phyloP scores from a whole-genome alignment of 2,329 filamentous ascomycete genomes.

The Setomelanomma holmii region DNA sequence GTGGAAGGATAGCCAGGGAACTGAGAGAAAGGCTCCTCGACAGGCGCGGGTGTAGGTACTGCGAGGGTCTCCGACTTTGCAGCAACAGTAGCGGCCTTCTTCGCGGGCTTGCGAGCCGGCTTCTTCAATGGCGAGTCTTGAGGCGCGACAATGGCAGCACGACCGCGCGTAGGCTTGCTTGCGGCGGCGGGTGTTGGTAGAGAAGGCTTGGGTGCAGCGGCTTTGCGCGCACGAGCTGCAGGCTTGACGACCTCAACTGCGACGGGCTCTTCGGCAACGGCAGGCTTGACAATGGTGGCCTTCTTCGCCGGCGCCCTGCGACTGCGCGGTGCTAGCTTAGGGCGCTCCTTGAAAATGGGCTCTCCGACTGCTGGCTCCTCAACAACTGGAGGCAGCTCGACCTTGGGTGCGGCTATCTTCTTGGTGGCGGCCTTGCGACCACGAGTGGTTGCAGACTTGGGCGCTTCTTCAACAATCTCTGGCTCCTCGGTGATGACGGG shows the following conservation, averaged over 20 bases:
- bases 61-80: slow-evolving; percentile 14
- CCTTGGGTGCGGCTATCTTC: slow-evolving; percentile 19
- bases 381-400: slow-evolving; percentile 10
- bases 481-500: slow-evolving; percentile 18
- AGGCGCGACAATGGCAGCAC: slow-evolving; percentile 20
- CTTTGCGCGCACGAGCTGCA: slow-evolving; percentile 28
- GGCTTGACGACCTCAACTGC: slow-evolving; percentile 23
- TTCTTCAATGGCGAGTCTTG: slow-evolving; percentile 35
- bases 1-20: slow-evolving; percentile 26
- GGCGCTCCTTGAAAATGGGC: slow-evolving; percentile 9
- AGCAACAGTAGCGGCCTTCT: slow-evolving; percentile 21
- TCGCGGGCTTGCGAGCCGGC: slow-evolving; percentile 34
- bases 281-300: slow-evolving; percentile 15
- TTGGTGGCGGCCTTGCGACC: slow-evolving; percentile 29
- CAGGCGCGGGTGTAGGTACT: slow-evolving; percentile 11
- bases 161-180: slow-evolving; percentile 29
- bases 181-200: slow-evolving; percentile 18
- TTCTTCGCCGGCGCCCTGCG: slow-evolving; percentile 30
- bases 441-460: slow-evolving; percentile 24
- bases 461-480: slow-evolving; percentile 16
- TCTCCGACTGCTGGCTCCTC: slow-evolving; percentile 13
- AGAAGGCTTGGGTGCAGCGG: slow-evolving; percentile 17
- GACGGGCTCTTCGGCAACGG: slow-evolving; percentile 9
- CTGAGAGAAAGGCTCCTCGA: slow-evolving; percentile 30
- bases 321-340: slow-evolving; percentile 23